Base-by-base conservation (phyloP, 345 rosid genomes). In the Corchorus capsularis region DNA sequence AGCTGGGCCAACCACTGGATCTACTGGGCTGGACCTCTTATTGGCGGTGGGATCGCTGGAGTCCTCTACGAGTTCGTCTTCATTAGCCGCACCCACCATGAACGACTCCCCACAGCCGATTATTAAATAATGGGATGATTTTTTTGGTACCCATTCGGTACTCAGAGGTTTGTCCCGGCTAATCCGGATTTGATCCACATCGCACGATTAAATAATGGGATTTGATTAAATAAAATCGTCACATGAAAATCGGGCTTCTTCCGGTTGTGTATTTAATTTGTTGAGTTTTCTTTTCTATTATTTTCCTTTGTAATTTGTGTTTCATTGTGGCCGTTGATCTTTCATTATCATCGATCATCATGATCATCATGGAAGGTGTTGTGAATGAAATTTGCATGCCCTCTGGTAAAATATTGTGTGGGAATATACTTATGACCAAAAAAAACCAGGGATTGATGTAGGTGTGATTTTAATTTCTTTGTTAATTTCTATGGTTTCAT, bases 11-110 rank as follows among this genome's bases (percentile, higher is more conserved):
- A 90, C 86, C 98, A 94, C 84, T 94, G 98, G 98, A 87, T 92
- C 39, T 94, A 94, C 93, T 94, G 97, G 98, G 94, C 79, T 1
- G 98, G 98, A 4, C 98, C 98, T 15, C 84, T 94, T 8, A 49
- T 94, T 13, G 98, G 98, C 0, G 97, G 97, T 82, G 98, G 94
- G 14, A 41, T 94, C 43, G 97, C 98, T 7, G 97, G 95, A 0
- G 85, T 94, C 14, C 69, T 94, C 70, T 94, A 94, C 69, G 98
- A 94, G 69, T 17, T 83, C 73, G 55, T 89, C 83, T 94, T 94
- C 84, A 92, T 94, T 9, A 64, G 71, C 88, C 78, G 62, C 79
- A 71, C 87, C n/a, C n/a, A n/a, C 66, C 94, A 94, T 43, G 96
- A 90, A 76, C 93, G 82, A 75, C 85, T 89, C 50, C 89, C 96